phyloP scores from a whole-genome alignment of 2,329 filamentous ascomycete species.

The Fusarium haematococcum region DNA sequence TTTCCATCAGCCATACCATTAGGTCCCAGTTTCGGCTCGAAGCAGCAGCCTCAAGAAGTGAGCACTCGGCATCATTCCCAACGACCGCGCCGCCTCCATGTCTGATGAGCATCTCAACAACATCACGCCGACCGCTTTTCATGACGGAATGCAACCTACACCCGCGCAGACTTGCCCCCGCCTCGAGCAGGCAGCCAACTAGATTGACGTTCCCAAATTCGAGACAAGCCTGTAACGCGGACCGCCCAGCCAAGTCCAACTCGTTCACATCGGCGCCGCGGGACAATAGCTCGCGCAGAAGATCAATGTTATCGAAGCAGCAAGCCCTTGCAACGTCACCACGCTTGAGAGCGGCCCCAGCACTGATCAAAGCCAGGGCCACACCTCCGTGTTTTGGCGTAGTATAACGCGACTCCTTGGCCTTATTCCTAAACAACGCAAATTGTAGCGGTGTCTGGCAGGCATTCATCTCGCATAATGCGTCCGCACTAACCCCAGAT shows the following conservation, averaged over 20 bases:
- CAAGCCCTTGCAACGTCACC: background rate
- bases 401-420: background rate
- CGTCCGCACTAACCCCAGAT: background rate
- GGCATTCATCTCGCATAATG: background rate
- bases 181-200: background rate
- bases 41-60: background rate
- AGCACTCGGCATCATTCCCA: background rate
- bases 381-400: background rate
- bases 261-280: background rate
- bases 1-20: background rate
- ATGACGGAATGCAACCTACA: background rate
- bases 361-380: background rate
- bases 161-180: background rate
- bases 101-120: background rate
- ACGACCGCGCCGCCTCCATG: background rate
- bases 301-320: background rate
- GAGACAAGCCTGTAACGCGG: background rate
- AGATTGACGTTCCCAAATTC: background rate
- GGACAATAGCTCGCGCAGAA: background rate
- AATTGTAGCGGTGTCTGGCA: background rate
- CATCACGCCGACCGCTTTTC: background rate
- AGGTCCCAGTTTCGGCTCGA: background rate
- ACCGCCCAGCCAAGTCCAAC: background rate
- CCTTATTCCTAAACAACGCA: background rate
- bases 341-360: background rate